Evolutionary conservation across 106 monocot genomes (phyloP), one percentile per base, ranked within the genome.

Genomic region (Dioscorea alata): DNA sequence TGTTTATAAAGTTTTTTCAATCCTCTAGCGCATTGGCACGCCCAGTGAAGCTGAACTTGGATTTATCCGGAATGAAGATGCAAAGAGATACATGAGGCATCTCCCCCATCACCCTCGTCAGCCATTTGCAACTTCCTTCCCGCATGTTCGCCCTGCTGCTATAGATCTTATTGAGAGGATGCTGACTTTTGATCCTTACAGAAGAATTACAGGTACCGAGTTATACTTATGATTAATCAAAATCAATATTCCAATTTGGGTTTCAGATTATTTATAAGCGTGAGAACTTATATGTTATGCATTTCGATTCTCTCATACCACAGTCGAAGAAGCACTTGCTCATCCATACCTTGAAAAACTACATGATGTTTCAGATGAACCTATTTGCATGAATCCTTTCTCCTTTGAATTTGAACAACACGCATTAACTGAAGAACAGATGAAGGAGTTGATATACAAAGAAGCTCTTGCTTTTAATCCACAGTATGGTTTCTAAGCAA

Each of bases 331-430:
- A 60, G 89, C 96, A 32, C 84, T 97, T 66, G 86, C 81, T 17
- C 96, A 97, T 80, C 96, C 92, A 42, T 97, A 97, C 69, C 76
- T 97, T 23, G 86, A 86, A 15, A 86, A 78, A 50, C 72, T 97
- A 57, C 96, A 97, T 71, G 92, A 97, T 60, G 75, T 74, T 24
- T 92, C 82, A 6, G 96, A 97, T 61, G 97, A 99, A 73, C 97
- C 97, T 1, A 65, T 82, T 23, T 99, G 97, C 74, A 73, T 59
- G 58, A 87, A 87, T 28, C 92, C 92, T 16, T 93, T 99, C 80
- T 93, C 89, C 24, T 99, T 99, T 28, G 90, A 99, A 25, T 99
- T 99, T 51, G 97, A 99, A 68, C 89, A 93, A 54, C 77, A 75
- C 13, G 76, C 85, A 4, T 76, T 90, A 12, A 93, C 82, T 0